Evolutionary conservation across 2,329 filamentous ascomycete species (phyloP), one percentile per base, ranked within the genome.

Genomic region (Cercospora beticola): DNA sequence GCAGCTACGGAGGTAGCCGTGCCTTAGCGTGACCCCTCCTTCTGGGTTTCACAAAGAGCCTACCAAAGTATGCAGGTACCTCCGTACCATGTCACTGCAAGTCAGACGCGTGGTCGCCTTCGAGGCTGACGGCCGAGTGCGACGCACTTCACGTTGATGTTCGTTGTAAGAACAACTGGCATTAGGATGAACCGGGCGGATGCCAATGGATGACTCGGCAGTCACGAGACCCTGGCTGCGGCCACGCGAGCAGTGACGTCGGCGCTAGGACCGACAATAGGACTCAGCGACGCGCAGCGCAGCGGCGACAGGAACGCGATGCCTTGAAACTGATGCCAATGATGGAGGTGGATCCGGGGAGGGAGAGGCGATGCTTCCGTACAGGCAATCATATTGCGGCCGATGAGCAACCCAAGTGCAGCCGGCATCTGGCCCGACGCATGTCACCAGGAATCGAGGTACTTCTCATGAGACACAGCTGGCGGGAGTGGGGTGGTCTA

Each of bases 391-490:
- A 23, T 60, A 12, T 36, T 14, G 58, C 5, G 40, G 18, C 58
- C 58, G 58, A 61, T 61, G 58, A 61, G 33, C 30, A 61, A 61
- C 58, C 58, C 58, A 61, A 61, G 58, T 36, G 21, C 21, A 43
- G 30, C 58, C 58, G 58, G 33, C 33, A 14, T 62, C 59, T 46
- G 59, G 59, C 56, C 56, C 56, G 56, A 59, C 21, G 30, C 58
- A 12, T 40, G 31, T 61, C 18, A 23, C 59, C 61, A 54, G 61
- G 61, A 33, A 63, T 59, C 28, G 43, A 63, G 43, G 43, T 43
- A 62, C 40, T 43, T 63, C 40, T 54, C 61, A 63, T 49, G 36
- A 62, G 40, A 40, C 61, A 63, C 16, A 36, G 61, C 40, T 63
- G 62, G 46, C 23, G n/a, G 23, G 31, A 23, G 26, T 64, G 56